Conservation (phyloP, 345 rosid genomes). For the Gossypium stocksii region DNA sequence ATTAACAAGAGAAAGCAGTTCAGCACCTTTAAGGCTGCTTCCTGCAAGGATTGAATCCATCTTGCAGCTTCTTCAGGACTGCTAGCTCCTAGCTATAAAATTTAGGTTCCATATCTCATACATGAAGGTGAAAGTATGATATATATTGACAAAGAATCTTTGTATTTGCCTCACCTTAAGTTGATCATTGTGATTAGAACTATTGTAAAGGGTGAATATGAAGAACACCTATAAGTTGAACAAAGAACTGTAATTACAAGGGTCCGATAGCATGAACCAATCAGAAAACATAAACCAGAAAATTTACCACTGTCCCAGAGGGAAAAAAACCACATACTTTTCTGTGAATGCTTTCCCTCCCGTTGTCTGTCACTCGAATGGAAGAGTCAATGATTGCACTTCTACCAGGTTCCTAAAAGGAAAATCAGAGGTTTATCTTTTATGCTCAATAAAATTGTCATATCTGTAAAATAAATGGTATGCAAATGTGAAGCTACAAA, state of each 20-base stretch:
- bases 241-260: conserved; percentile 10
- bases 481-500: not conserved
- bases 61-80: conserved; percentile 94
- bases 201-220: conserved; percentile 77
- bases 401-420: conserved; percentile 58
- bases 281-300: conserved; percentile 12
- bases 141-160: conserved; percentile 10
- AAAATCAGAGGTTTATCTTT: conserved; percentile 14
- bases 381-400: conserved; percentile 79
- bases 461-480: not conserved
- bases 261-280: conserved; percentile 3
- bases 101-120: conserved; percentile 25
- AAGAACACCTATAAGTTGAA: conserved; percentile 64
- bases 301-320: not conserved
- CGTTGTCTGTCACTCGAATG: conserved; percentile 87
- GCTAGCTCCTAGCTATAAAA: conserved; percentile 76
- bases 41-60: conserved; percentile 85
- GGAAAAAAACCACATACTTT: conserved; percentile 47
- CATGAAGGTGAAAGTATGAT: conserved; percentile 13
- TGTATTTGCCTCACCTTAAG: conserved; percentile 66
- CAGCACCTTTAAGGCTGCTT: conserved; percentile 70
- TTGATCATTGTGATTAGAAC: conserved; percentile 83
- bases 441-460: not conserved
- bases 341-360: conserved; percentile 88
- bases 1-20: conserved; percentile 12